Base-by-base conservation (phyloP, 371 early-diverging fungal genomes). In the Capniomyces stellatus region DNA sequence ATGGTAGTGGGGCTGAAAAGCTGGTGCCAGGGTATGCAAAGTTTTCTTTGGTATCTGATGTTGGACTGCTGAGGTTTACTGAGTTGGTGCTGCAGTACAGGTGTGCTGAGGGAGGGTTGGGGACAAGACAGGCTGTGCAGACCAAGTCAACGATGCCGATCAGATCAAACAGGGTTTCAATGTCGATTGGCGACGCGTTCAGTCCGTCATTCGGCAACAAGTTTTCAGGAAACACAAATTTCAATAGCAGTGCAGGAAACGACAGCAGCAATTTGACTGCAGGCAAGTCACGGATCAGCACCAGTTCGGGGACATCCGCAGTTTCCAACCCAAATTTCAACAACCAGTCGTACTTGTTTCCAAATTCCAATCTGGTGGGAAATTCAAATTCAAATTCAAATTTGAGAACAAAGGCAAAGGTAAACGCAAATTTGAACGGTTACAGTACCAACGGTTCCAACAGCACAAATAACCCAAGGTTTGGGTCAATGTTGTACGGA, bases 1-100 rank as follows among this genome's bases (percentile, higher is more conserved):
- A 44, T 10, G 44, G 25, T 12, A 21, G 10, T 10, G 4, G 4
- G 4, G 8, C 4, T 10, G 6, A 6, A 44, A 6, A 10, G 6
- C 8, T 10, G 10, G 12, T 19, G 29, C 12, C 18, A 12, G 51
- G 51, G 35, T 30, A 51, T 22, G 3, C 8, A 6, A 2, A 3
- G 22, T 51, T 51, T 35, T 51, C 51, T 42, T 12, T 4, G 3
- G 19, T 54, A 12, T 54, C 54, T 3, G 54, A 54, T 31, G 42
- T 54, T 41, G 54, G 54, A 4, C 18, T 54, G 22, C 22, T 54
- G 22, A 35, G 54, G 42, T 21, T 25, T 12, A 41, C 41, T 29
- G 54, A 54, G 44, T 15, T 54, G 12, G 3, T 46, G 15, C 4
- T 54, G 39, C 40, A 54, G 19, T 29, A 30, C 22, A 41, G 42